A percentile compares a stretch with the other conserved stretches of the same genome.
phyloP scores from a whole-genome alignment of 305 asterid genomes.

The Fraxinus platypoda region DNA sequence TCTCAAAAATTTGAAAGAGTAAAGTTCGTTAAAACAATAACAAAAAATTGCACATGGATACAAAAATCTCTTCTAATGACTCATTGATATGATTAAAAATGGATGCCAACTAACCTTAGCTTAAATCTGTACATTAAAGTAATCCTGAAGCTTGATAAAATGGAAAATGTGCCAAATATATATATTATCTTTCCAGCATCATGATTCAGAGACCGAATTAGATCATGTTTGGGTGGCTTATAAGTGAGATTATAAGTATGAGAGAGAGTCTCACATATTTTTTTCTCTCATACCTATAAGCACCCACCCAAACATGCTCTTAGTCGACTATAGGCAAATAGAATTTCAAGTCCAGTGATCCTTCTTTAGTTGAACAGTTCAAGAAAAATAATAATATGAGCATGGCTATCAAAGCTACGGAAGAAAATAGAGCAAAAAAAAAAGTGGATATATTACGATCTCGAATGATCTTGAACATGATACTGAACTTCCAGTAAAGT shows the following conservation, averaged over 20 bases:
- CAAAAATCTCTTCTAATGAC: neutral
- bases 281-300: neutral
- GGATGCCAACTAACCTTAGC: neutral
- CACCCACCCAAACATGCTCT: neutral
- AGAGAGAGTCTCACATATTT: neutral
- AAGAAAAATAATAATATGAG: neutral
- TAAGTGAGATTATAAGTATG: neutral
- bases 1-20: constrained; percentile 11
- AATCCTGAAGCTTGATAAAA: neutral
- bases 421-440: constrained; percentile 7
- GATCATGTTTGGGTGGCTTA: neutral
- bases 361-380: constrained; percentile 12
- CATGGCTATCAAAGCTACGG: neutral
- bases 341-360: neutral
- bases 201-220: neutral
- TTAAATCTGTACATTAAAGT: neutral
- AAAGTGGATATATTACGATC: neutral
- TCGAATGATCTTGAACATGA: neutral
- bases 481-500: constrained; percentile 3
- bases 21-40: neutral
- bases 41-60: neutral
- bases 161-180: neutral
- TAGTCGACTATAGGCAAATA: neutral
- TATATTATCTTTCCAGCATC: neutral
- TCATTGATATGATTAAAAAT: neutral